Base-by-base conservation (phyloP, 2,329 filamentous ascomycete genomes). In the Hypoxylon sp. region DNA sequence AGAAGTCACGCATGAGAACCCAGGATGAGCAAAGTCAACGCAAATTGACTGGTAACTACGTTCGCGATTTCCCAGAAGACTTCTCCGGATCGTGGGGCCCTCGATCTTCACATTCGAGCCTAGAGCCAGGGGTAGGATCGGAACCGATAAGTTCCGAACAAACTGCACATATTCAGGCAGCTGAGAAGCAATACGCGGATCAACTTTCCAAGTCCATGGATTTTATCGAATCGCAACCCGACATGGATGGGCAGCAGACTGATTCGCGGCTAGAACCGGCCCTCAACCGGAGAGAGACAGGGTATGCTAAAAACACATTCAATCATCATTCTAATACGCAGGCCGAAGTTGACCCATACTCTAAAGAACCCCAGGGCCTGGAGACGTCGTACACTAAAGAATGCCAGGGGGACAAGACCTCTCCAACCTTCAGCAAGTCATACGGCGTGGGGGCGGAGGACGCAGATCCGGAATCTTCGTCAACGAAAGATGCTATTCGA, bases 1-100 rank as follows among this genome's bases (percentile, higher is more conserved):
- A 72, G 48, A 66, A 61, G 51, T 63, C 44, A 69, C 75, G 65
- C 24, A 61, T 62, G 24, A 73, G 61, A n/a, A 61, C 64, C n/a
- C 73, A 70, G 35, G 70, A 74, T 44, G 59, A 75, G 9, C 69
- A 66, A 17, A 73, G 59, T 29, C 65, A 71, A 69, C 60, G 65
- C 33, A 62, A 37, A 29, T 46, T 87, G 53, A 85, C 83, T 8
- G 85, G 85, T 3, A 85, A 84, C 68, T 87, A 82, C 67, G 76
- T 78, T 8, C 82, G 81, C 33, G 86, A 87, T 73, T 87, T 87
- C 64, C 84, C 85, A 0, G 84, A 87, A 64, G 85, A 87, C 3
- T 86, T 85, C 60, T 71, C 80, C 0, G 74, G 75, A 4, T 80
- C 80, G 0, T 86, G 85, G 85, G 78, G 75, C 44, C 35, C 33